These are phyloP conservation scores for Digitaria exilis DNA, from an alignment of 202 grass and related monocot genomes.

Conservation along the genomic window DNA sequence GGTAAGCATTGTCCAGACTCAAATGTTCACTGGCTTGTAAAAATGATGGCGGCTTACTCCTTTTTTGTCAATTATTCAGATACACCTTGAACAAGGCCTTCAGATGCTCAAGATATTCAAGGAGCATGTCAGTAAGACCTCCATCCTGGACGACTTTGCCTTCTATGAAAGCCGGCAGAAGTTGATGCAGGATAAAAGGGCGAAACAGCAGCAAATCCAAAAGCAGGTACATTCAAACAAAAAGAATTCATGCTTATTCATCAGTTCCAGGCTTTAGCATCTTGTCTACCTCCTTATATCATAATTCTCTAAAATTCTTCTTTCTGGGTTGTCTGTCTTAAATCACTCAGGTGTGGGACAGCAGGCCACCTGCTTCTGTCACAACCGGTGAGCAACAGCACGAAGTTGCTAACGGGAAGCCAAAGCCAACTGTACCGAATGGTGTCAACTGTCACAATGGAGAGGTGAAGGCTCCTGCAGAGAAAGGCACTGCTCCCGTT, in stretches of 20 bases:
- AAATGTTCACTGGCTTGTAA: not conserved
- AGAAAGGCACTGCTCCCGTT: constrained; percentile 44
- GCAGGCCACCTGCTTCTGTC: constrained; percentile 28
- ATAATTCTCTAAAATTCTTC: not conserved
- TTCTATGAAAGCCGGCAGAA: constrained; percentile 79
- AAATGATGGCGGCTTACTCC: not conserved
- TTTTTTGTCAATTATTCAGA: constrained; percentile 32
- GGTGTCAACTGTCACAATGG: constrained; percentile 35
- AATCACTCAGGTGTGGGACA: constrained; percentile 58
- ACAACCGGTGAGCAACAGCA: constrained; percentile 29
- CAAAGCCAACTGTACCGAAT: constrained; percentile 37
- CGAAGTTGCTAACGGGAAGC: constrained; percentile 43
- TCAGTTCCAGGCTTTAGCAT: not conserved
- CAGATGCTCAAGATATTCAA: constrained; percentile 79
- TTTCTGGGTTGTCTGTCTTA: not conserved
- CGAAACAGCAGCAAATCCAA: constrained; percentile 66
- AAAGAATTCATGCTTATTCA: not conserved
- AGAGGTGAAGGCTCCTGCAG: constrained; percentile 47
- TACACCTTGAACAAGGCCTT: constrained; percentile 68
- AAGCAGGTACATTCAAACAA: constrained; percentile 48
- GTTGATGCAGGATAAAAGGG: constrained; percentile 71
- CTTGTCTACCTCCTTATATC: not conserved
- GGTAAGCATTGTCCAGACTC: not conserved
- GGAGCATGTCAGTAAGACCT: constrained; percentile 64
- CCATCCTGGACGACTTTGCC: constrained; percentile 63